Percentiles rank a stretch among this genome's conserved stretches.
These are phyloP conservation scores for Nannochloris sp. DNA, from an alignment of 139 green algal species.

Conservation along the genomic window DNA sequence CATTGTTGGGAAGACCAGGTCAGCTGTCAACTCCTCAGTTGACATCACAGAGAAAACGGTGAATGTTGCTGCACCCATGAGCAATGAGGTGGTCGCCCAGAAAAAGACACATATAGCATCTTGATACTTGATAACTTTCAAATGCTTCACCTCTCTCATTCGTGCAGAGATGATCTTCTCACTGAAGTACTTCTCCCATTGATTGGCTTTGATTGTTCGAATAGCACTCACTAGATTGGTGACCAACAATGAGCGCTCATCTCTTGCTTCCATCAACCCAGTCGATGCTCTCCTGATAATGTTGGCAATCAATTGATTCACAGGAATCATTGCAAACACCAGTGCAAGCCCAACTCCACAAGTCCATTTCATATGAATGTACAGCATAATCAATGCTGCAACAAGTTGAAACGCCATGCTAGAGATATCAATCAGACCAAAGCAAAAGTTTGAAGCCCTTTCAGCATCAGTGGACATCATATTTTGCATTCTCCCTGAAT, in stretches of 20 bases:
- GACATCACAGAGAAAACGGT: constrained; percentile 37
- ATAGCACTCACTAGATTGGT: constrained; percentile 48
- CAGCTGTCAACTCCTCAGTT: neutral
- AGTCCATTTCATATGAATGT: constrained; percentile 69
- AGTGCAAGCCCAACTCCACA: constrained; percentile 73
- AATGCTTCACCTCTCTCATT: constrained; percentile 34
- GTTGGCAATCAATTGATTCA: constrained; percentile 64
- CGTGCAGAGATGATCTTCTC: constrained; percentile 24
- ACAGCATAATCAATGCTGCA: constrained; percentile 73
- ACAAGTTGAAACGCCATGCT: constrained; percentile 70
- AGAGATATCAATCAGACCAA: constrained; percentile 77
- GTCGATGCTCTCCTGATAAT: constrained; percentile 49
- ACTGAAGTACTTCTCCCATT: constrained; percentile 47
- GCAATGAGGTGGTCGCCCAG: constrained; percentile 70
- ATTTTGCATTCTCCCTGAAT: no score
- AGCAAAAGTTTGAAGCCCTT: constrained; percentile 54
- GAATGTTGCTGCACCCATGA: constrained; percentile 64
- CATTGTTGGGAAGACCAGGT: constrained; percentile 68
- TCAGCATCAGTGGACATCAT: constrained; percentile 68
- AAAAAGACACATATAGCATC: constrained; percentile 87
- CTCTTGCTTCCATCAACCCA: constrained; percentile 70
- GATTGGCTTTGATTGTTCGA: constrained; percentile 42
- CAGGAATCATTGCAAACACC: constrained; percentile 64
- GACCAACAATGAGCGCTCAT: constrained; percentile 41
- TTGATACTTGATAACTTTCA: constrained; percentile 76